Evolutionary conservation across 768 basidiomycete species (phyloP), one percentile per base, ranked within the genome.

Genomic region (Mrakia frigida): DNA sequence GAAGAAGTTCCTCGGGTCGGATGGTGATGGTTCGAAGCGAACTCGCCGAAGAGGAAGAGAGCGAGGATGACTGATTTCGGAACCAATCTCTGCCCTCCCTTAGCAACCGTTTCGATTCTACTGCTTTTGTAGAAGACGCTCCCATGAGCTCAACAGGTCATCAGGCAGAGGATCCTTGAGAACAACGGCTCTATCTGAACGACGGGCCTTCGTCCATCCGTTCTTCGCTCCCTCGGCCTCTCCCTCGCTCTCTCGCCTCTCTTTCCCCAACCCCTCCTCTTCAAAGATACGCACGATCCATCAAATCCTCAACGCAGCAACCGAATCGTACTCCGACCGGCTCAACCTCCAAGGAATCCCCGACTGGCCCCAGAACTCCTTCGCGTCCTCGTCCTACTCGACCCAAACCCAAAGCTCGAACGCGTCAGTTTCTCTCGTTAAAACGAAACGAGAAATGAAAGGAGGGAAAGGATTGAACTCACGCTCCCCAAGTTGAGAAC

Each of bases 281-380:
- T 28, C 52, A 53, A 37, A n/a, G n/a, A n/a, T n/a, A n/a, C n/a
- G n/a, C n/a, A n/a, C n/a, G n/a, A n/a, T n/a, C n/a, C n/a, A 69
- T 75, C 69, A 77, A 23, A 84, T 88, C 39, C 88, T 89, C 74
- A 94, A 85, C 56, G 84, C 87, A 59, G 88, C 88, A 73, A 93
- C 87, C 52, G 87, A 85, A 74, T 88, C 88, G 68, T 92, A 93
- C 79, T 96, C 93, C 75, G 89, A 88, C 79, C 88, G 86, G 78
- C 87, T 90, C 74, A 95, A 82, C 80, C 90, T 91, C 93, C 93
- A 96, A 18, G 89, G 87, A 78, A 97, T 93, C 28, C 95, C 95
- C 4, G 93, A 95, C 72, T 91, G 89, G 79, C 91, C 92, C 83
- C 94, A 98, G 82, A 98, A 97, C 73, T 95, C 93, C 79, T 95